Percentiles rank a stretch among this genome's conserved stretches.
phyloP scores from a whole-genome alignment of 2,329 filamentous ascomycete genomes.

The Claviceps sp. region DNA sequence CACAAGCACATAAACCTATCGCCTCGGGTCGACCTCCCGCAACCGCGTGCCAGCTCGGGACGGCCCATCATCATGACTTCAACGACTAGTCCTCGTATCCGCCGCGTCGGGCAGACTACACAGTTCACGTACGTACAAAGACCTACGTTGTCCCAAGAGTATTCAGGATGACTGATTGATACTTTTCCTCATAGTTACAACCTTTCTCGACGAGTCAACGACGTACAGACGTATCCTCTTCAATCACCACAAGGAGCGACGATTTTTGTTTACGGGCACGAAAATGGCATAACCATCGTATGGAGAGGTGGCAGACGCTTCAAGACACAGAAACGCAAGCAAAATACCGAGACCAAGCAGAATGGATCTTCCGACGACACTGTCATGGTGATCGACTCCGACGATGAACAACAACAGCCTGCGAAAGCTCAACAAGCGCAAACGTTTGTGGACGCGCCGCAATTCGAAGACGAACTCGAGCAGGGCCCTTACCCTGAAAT shows the following conservation, averaged over 20 bases:
- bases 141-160: background rate
- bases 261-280: conserved; percentile 49
- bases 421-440: conserved; percentile 18
- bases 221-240: conserved; percentile 47
- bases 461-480: conserved; percentile 41
- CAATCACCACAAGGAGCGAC: conserved; percentile 50
- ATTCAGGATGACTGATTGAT: background rate
- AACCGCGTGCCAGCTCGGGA: conserved; percentile 5
- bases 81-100: conserved; percentile 24
- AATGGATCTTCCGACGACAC: conserved; percentile 40
- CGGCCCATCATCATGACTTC: conserved; percentile 17
- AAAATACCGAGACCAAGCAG: conserved; percentile 26
- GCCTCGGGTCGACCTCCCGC: background rate
- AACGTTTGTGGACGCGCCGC: conserved; percentile 38
- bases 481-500: conserved; percentile 40
- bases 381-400: conserved; percentile 51
- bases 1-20: background rate
- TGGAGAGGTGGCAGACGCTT: conserved; percentile 52
- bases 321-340: conserved; percentile 28
- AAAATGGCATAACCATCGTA: conserved; percentile 45
- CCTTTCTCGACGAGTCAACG: conserved; percentile 41
- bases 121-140: conserved; percentile 29
- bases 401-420: conserved; percentile 37
- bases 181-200: conserved; percentile 36
- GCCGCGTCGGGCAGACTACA: conserved; percentile 34